Conservation (phyloP, 139 green algal genomes). For the Deuterostichococcus epilithicus region DNA sequence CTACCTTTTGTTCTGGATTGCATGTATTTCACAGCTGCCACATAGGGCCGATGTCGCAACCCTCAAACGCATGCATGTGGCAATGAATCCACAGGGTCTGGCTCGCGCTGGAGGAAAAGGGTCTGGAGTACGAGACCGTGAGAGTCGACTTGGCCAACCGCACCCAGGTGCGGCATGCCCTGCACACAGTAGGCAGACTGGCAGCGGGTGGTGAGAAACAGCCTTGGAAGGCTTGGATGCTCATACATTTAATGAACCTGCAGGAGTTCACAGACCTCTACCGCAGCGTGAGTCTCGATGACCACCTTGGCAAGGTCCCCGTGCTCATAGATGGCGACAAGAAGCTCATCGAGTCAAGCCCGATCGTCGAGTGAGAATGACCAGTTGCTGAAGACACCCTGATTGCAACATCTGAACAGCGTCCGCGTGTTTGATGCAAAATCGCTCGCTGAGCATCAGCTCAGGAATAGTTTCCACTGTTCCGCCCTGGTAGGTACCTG, state of each 20-base stretch:
- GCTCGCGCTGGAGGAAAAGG: neutral
- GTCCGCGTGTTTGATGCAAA: too few species aligned
- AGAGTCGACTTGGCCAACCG: neutral
- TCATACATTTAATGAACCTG: neutral
- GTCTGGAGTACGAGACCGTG: neutral
- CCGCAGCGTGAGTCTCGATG: neutral
- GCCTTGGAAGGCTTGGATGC: too few species aligned
- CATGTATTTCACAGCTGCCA: neutral
- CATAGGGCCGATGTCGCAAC: too few species aligned
- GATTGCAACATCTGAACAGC: too few species aligned
- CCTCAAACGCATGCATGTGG: too few species aligned
- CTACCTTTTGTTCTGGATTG: neutral
- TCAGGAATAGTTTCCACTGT: too few species aligned
- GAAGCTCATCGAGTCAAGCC: neutral
- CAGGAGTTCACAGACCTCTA: neutral
- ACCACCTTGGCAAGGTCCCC: neutral
- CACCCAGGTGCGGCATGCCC: neutral
- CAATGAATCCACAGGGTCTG: neutral
- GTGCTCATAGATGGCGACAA: neutral
- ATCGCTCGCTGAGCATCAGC: too few species aligned
- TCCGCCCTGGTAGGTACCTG: too few species aligned
- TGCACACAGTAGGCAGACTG: too few species aligned
- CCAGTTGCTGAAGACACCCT: too few species aligned
- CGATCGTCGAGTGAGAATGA: neutral
- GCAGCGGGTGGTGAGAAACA: too few species aligned